Evolutionary conservation across 495 filamentous ascomycete genomes (phyloP), one percentile per base, ranked within the genome.

Genomic region (Jackrogersella minutella): DNA sequence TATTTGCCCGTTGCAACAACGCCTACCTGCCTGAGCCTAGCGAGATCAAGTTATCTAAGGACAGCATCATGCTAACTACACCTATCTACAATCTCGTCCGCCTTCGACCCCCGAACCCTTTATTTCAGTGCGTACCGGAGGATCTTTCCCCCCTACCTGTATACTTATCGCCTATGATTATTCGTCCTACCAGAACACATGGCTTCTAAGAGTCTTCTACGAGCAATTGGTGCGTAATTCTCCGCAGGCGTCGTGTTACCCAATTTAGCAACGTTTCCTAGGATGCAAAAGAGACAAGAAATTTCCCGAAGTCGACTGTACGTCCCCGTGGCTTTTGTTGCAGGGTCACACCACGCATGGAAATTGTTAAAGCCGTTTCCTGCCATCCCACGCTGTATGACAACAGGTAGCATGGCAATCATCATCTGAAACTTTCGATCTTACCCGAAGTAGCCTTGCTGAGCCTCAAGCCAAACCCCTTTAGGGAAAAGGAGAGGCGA

Each of bases 241-340:
- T 67, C 70, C 70, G 57, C 64, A 64, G 65, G 61, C 51, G 66
- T 40, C 39, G 72, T 74, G 70, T 44, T 46, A 74, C 70, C 3
- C 36, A 22, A 34, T 26, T 51, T 58, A 58, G 52, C 52, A 66
- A 55, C 53, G 66, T 65, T 68, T 56, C 63, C 57, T 34, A 64
- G 39, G 39, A 46, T 60, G 61, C 50, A 53, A 58, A 31, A 61
- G 64, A 68, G 40, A 60, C 63, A 62, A 66, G 43, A 73, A 74
- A 75, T 76, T 74, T 73, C 74, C 77, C 75, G 77, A 67, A 64
- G 69, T 71, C 72, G 58, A 73, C 60, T 72, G 65, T 69, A 72
- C 43, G 62, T 60, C 73, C 70, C 72, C 72, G 64, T 69, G 52
- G 66, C 57, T 58, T 50, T 70, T 53, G 57, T 44, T 63, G 61